Conservation (phyloP, 2,329 filamentous ascomycete genomes). For the Sporothrix variecibatus region DNA sequence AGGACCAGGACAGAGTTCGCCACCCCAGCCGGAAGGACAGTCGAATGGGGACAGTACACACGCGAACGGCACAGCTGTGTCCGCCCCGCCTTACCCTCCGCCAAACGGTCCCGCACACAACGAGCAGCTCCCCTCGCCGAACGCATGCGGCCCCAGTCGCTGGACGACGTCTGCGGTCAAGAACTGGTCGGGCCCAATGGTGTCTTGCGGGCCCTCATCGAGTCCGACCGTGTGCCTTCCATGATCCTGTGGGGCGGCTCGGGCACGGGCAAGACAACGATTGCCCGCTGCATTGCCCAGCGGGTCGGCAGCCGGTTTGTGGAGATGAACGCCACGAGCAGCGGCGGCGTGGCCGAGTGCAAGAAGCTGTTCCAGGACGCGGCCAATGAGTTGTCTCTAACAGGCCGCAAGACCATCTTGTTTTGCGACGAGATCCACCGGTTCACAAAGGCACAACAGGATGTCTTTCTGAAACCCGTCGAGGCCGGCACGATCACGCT, state of each 20-base stretch:
- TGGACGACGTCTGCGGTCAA: constrained; percentile 89
- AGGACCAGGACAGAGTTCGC: constrained; percentile 47
- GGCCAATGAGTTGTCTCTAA: constrained; percentile 73
- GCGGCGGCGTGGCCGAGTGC: constrained; percentile 84
- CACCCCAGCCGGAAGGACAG: not conserved
- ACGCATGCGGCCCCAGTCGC: constrained; percentile 80
- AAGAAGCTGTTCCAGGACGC: constrained; percentile 91
- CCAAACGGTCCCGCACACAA: constrained; percentile 69
- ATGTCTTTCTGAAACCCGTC: constrained; percentile 90
- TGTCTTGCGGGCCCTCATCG: constrained; percentile 83
- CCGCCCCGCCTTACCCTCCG: constrained; percentile 8
- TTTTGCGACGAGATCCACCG: constrained; percentile 98
- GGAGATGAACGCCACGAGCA: constrained; percentile 92
- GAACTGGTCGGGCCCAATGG: constrained; percentile 83
- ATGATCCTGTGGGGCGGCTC: constrained; percentile 92
- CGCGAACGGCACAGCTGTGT: constrained; percentile 29
- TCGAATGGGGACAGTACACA: constrained; percentile 12
- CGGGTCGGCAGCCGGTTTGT: constrained; percentile 84
- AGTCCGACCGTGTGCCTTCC: constrained; percentile 81
- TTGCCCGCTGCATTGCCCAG: constrained; percentile 84
- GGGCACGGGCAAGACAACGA: constrained; percentile 86
- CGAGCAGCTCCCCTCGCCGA: constrained; percentile 84
- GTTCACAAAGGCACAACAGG: constrained; percentile 89
- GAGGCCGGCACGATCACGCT: constrained; percentile 88
- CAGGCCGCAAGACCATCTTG: constrained; percentile 88